Conservation (phyloP, 148 eudicot species). For the Rhododendron henanense region DNA sequence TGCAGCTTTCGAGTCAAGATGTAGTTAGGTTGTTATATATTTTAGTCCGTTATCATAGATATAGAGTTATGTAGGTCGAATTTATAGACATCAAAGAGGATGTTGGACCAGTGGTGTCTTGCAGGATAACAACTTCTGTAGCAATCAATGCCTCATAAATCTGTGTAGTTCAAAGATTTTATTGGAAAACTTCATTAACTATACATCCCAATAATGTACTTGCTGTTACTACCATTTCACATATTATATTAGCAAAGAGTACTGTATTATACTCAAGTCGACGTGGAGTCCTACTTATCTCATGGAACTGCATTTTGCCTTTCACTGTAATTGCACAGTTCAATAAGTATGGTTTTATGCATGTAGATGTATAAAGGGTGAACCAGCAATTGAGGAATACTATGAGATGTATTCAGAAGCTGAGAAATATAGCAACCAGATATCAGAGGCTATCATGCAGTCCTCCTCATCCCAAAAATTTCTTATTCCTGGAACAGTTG, state of each 20-base stretch:
- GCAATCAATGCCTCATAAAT: neutral
- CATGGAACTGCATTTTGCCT: neutral
- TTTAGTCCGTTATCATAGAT: neutral
- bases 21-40: neutral
- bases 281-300: neutral
- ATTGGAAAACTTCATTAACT: neutral
- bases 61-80: neutral
- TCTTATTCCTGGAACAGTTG: conserved; percentile 77
- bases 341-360: conserved; percentile 12
- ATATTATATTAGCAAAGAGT: neutral
- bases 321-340: neutral
- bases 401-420: conserved; percentile 64
- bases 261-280: neutral
- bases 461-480: conserved; percentile 56
- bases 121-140: neutral
- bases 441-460: conserved; percentile 76
- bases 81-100: neutral
- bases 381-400: conserved; percentile 92
- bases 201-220: neutral
- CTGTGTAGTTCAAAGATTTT: neutral
- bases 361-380: conserved; percentile 91
- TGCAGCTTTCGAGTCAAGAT: neutral
- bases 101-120: neutral
- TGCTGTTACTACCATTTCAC: neutral
- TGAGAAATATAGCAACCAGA: conserved; percentile 54